These are phyloP conservation scores for Vigna mungo DNA, from an alignment of 306 rosid genomes.

Conservation along the genomic window DNA sequence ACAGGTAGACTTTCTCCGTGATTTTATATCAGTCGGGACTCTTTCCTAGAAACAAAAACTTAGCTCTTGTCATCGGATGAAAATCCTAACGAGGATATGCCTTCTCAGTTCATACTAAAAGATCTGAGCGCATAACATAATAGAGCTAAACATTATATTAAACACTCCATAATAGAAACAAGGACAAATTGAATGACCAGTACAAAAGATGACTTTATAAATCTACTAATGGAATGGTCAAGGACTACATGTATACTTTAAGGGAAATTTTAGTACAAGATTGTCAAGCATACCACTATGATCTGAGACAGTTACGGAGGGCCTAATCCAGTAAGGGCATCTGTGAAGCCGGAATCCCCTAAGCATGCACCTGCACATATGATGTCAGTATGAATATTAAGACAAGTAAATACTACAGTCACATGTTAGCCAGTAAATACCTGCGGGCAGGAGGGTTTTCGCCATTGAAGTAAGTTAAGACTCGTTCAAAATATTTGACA, in stretches of 20 bases:
- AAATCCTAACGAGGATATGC: conserved; percentile 21
- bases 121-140: conserved; percentile 3
- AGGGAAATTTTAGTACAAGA: conserved; percentile 36
- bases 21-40: neutral
- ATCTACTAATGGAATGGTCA: conserved; percentile 10
- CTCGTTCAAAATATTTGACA: conserved; percentile 91
- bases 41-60: neutral
- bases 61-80: conserved; percentile 15
- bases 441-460: conserved; percentile 93
- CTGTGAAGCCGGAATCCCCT: conserved; percentile 97
- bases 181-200: conserved; percentile 21
- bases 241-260: conserved; percentile 7
- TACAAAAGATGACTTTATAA: neutral
- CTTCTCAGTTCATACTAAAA: conserved; percentile 21
- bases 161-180: conserved; percentile 5
- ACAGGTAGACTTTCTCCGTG: conserved; percentile 9
- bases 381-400: conserved; percentile 40
- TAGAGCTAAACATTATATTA: conserved; percentile 23
- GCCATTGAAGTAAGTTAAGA: conserved; percentile 86
- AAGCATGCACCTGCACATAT: conserved; percentile 84
- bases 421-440: conserved; percentile 51
- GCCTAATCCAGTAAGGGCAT: conserved; percentile 99
- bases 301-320: conserved; percentile 89
- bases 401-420: neutral
- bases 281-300: conserved; percentile 74